Conservation (phyloP, 192 early-diverging fungal genomes). For the Spizellomyces punctatus region DNA sequence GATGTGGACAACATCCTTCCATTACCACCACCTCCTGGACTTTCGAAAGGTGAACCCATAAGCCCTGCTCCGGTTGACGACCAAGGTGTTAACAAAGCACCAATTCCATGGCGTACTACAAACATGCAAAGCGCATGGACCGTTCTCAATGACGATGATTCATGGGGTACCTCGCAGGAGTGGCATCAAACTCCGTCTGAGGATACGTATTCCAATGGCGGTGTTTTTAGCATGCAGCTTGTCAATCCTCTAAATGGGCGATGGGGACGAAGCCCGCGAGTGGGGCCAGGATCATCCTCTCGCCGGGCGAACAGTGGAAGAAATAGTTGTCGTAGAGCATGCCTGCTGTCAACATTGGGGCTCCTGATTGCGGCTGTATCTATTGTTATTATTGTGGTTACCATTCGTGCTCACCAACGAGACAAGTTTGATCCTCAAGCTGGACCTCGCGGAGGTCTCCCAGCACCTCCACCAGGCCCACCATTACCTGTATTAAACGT, state of each 20-base stretch:
- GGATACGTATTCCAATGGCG: background rate
- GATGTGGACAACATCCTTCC: conserved; percentile 4
- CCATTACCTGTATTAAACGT: conserved; percentile 33
- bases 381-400: background rate
- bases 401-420: conserved; percentile 1
- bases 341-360: conserved; percentile 4
- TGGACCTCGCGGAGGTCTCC: conserved; percentile 28
- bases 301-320: background rate
- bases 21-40: no score
- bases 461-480: conserved; percentile 30
- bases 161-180: conserved; percentile 10
- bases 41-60: background rate
- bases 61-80: conserved; percentile 13
- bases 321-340: conserved; percentile 4
- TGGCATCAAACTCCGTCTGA: conserved; percentile 14
- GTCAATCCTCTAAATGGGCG: conserved; percentile 10
- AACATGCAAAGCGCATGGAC: conserved; percentile 32
- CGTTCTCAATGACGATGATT: conserved; percentile 20
- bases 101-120: conserved; percentile 27
- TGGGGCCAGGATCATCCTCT: conserved; percentile 16
- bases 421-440: conserved; percentile 22
- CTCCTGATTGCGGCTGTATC: conserved; percentile 3
- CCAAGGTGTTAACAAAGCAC: conserved; percentile 17
- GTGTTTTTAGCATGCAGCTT: conserved; percentile 10
- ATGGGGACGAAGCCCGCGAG: conserved; percentile 2